phyloP scores from a whole-genome alignment of 306 rosid species.

The Biancaea sappan region DNA sequence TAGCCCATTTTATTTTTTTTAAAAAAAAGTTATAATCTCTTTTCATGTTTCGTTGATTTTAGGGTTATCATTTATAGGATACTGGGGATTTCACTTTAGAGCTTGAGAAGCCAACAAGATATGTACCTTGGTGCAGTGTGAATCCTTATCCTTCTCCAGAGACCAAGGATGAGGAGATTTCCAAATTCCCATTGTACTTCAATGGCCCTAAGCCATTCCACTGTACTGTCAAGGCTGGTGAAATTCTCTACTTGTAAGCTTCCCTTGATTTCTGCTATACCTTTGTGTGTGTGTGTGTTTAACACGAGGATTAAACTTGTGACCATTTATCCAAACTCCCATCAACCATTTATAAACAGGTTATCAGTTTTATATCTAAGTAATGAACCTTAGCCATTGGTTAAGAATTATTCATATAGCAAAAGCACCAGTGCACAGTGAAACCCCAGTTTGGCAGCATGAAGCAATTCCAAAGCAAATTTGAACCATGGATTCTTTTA shows the following conservation, averaged over 20 bases:
- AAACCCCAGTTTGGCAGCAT: neutral
- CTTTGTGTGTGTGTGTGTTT: no score
- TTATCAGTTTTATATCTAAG: no score
- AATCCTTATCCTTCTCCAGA: slow-evolving; percentile 66
- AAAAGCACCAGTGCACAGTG: neutral
- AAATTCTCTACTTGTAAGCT: slow-evolving; percentile 80
- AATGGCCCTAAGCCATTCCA: slow-evolving; percentile 64
- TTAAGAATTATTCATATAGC: neutral
- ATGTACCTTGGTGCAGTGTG: slow-evolving; percentile 88
- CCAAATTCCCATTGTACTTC: slow-evolving; percentile 65
- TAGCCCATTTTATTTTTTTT: no score
- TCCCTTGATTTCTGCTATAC: slow-evolving; percentile 7
- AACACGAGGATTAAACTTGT: no score
- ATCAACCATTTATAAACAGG: no score
- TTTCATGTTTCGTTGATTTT: neutral
- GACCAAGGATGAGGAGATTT: slow-evolving; percentile 43
- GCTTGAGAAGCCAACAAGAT: slow-evolving; percentile 57
- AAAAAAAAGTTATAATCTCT: no score
- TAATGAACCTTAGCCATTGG: neutral
- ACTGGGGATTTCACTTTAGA: slow-evolving; percentile 63
- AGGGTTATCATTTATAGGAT: slow-evolving; percentile 43
- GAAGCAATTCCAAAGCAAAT: neutral
- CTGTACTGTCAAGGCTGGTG: slow-evolving; percentile 78
- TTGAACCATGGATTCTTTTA: neutral
- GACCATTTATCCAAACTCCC: no score